Evolutionary conservation across 495 filamentous ascomycete genomes (phyloP).

Genomic region (Diplogelasinospora grovesii): DNA sequence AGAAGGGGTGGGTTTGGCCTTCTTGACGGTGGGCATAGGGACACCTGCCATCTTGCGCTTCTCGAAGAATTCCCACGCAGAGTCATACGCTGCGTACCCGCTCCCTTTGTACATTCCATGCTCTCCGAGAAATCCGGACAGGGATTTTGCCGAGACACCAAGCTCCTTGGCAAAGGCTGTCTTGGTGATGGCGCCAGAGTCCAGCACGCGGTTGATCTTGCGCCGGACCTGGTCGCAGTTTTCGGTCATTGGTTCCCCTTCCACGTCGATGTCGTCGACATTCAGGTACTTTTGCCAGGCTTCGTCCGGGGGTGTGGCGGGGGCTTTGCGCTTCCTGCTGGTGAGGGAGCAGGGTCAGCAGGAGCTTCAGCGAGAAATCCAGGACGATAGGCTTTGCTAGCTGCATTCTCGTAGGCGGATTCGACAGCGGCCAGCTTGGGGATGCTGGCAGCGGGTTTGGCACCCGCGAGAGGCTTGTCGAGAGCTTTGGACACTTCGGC

Average conservation of each 20-base stretch:
- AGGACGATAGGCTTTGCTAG: neutral
- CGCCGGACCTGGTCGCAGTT: slow-evolving; percentile 36
- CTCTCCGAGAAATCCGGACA: slow-evolving; percentile 32
- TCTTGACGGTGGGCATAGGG: slow-evolving; percentile 27
- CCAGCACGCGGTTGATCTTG: slow-evolving; percentile 38
- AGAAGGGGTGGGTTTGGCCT: slow-evolving; percentile 16
- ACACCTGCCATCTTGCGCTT: slow-evolving; percentile 24
- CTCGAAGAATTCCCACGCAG: slow-evolving; percentile 30
- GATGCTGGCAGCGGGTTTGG: no score
- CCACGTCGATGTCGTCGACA: slow-evolving; percentile 17
- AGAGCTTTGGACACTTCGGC: no score
- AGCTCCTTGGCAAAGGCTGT: slow-evolving; percentile 37
- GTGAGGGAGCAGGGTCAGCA: neutral
- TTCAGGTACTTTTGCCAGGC: slow-evolving; percentile 11
- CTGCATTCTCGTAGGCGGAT: no score
- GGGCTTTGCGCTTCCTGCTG: slow-evolving; percentile 30
- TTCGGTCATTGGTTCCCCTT: slow-evolving; percentile 13
- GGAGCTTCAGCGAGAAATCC: neutral
- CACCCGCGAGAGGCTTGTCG: no score
- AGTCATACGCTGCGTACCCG: slow-evolving; percentile 18
- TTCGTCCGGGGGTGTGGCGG: slow-evolving; percentile 17
- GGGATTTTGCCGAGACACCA: slow-evolving; percentile 25
- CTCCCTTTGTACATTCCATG: slow-evolving; percentile 26
- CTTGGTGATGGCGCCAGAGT: slow-evolving; percentile 41
- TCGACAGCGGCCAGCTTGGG: no score